Conservation (phyloP, 2,329 filamentous ascomycete genomes). For the Lecanicillium sp. region DNA sequence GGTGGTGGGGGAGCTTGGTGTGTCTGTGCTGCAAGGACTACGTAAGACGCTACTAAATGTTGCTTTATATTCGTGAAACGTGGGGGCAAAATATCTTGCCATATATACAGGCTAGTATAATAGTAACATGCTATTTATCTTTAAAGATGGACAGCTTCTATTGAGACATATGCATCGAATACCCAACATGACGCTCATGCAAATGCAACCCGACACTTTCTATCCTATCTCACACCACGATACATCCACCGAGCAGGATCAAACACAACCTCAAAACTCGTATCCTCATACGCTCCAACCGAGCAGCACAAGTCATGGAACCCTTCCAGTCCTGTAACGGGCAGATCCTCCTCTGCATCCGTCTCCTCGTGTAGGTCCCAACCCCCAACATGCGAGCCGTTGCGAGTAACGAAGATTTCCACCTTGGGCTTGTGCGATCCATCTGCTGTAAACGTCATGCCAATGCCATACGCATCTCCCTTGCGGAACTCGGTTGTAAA, state of each 20-base stretch:
- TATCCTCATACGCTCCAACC: slow-evolving; percentile 61
- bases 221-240: slow-evolving; percentile 2
- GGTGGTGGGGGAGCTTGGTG: not conserved
- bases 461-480: slow-evolving; percentile 62
- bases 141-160: too few relatives aligned
- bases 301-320: slow-evolving; percentile 63
- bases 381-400: slow-evolving; percentile 48
- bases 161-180: too few relatives aligned
- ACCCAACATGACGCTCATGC: too few relatives aligned
- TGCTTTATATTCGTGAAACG: too few relatives aligned
- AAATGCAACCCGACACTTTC: too few relatives aligned
- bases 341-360: slow-evolving; percentile 52
- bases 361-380: slow-evolving; percentile 73
- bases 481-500: slow-evolving; percentile 57
- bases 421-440: slow-evolving; percentile 20
- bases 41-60: too few relatives aligned
- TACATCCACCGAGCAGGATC: slow-evolving; percentile 52
- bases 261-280: slow-evolving; percentile 60
- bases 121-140: too few relatives aligned
- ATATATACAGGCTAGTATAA: too few relatives aligned
- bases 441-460: slow-evolving; percentile 50
- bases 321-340: slow-evolving; percentile 60
- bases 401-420: slow-evolving; percentile 57
- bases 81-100: too few relatives aligned
- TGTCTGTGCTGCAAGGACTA: too few relatives aligned